These are phyloP conservation scores for Stentor coeruleus DNA, from an alignment of 73 alveolate genomes.

Conservation along the genomic window DNA sequence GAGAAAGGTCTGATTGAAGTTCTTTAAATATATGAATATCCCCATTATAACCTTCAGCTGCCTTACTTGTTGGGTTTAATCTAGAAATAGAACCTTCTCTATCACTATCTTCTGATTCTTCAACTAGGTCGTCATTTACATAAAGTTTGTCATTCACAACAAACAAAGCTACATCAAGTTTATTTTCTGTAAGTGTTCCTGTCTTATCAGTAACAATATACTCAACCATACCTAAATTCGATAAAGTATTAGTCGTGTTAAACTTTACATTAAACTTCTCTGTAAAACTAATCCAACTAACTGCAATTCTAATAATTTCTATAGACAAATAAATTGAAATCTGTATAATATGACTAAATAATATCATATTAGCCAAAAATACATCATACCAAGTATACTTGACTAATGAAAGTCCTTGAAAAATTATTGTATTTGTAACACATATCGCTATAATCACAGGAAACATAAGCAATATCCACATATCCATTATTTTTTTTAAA, in stretches of 20 bases:
- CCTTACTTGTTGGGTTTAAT: too few species aligned
- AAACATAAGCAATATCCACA: not conserved
- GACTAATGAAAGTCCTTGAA: not conserved
- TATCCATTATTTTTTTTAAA: not conserved
- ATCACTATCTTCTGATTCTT: not conserved
- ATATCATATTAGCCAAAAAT: not conserved
- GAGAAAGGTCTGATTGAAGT: not conserved
- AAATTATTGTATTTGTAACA: not conserved
- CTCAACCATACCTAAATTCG: not conserved
- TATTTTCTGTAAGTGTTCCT: not conserved
- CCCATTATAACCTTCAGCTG: not conserved
- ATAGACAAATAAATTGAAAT: not conserved
- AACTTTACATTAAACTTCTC: too few species aligned
- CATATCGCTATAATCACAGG: not conserved
- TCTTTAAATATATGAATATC: not conserved
- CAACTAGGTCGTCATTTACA: not conserved
- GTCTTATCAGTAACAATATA: not conserved
- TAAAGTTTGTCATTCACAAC: not conserved
- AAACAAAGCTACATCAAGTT: not conserved
- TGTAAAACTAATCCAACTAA: too few species aligned
- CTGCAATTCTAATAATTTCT: not conserved
- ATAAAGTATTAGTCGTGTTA: not conserved
- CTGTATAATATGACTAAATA: not conserved
- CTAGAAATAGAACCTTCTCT: not conserved
- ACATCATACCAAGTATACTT: not conserved